phyloP scores from a whole-genome alignment of 1,284 basidiomycete species.

The Moniliophthora roreri region DNA sequence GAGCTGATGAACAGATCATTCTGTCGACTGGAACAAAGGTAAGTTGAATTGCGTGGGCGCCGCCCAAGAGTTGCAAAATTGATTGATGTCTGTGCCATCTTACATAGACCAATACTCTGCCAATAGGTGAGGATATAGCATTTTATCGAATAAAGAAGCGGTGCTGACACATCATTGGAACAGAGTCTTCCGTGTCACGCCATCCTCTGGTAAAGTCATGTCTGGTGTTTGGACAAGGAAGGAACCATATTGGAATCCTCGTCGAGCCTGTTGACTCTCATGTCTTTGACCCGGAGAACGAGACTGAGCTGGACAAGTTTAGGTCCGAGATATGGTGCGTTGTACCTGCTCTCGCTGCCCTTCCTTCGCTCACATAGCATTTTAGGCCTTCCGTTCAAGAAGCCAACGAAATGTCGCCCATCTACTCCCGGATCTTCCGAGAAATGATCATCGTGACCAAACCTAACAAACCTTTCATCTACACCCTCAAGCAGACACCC shows the following conservation, averaged over 20 bases:
- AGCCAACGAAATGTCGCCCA: constrained; percentile 30
- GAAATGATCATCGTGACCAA: constrained; percentile 28
- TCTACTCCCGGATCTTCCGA: constrained; percentile 33
- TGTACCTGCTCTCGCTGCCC: neutral
- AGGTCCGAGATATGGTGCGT: constrained; percentile 12
- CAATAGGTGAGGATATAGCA: neutral
- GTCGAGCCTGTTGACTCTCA: constrained; percentile 5
- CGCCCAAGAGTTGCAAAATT: neutral
- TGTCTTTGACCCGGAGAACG: constrained; percentile 7
- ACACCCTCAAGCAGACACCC: constrained; percentile 28
- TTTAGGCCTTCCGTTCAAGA: constrained; percentile 26
- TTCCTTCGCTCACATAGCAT: neutral
- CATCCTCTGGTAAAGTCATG: constrained; percentile 9
- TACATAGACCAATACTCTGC: neutral
- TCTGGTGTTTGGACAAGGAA: constrained; percentile 14
- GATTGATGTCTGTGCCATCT: too few relatives aligned
- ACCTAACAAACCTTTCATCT: constrained; percentile 24
- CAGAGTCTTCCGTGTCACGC: constrained; percentile 3
- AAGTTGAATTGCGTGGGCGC: neutral
- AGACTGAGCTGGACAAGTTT: constrained; percentile 3
- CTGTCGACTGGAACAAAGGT: constrained; percentile 43
- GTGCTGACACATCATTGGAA: neutral
- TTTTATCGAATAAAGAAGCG: too few relatives aligned
- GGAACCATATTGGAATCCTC: constrained; percentile 12
- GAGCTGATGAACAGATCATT: constrained; percentile 45